These are phyloP conservation scores for Crithidia acanthocephali DNA, from an alignment of 208 protist species.

Conservation along the genomic window DNA sequence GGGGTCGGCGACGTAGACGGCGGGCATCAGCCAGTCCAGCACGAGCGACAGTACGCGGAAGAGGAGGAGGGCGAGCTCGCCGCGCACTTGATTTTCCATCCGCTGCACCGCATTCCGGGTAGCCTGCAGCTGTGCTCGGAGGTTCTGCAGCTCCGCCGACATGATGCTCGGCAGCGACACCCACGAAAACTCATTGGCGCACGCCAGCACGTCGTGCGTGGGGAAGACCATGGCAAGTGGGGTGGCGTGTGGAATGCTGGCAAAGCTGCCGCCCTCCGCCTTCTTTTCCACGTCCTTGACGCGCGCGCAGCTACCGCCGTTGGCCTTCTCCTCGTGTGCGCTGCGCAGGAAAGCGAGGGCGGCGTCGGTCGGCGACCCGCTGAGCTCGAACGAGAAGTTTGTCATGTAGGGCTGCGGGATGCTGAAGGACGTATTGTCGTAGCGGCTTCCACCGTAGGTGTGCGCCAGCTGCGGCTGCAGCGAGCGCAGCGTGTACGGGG, in stretches of 20 bases:
- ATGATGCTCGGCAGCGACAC: slow-evolving; percentile 32
- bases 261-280: background rate
- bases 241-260: background rate
- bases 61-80: slow-evolving; percentile 73
- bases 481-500: slow-evolving; percentile 6
- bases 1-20: slow-evolving; percentile 57
- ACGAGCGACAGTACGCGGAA: slow-evolving; percentile 81
- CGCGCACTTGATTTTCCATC: slow-evolving; percentile 60
- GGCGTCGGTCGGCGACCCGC: slow-evolving; percentile 19
- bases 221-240: slow-evolving; percentile 12
- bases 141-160: slow-evolving; percentile 34
- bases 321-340: slow-evolving; percentile 20
- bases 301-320: background rate
- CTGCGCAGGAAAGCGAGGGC: slow-evolving; percentile 27
- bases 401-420: slow-evolving; percentile 3
- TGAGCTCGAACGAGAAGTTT: slow-evolving; percentile 24
- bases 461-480: background rate
- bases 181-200: slow-evolving; percentile 33
- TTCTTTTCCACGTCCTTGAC: background rate
- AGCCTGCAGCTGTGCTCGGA: slow-evolving; percentile 20
- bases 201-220: slow-evolving; percentile 27
- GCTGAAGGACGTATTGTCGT: slow-evolving; percentile 25
- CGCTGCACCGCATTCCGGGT: slow-evolving; percentile 20
- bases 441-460: background rate
- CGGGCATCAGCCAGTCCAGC: slow-evolving; percentile 81